phyloP scores from a whole-genome alignment of 108 stramenopile species.

The Schizochytrium sp. region DNA sequence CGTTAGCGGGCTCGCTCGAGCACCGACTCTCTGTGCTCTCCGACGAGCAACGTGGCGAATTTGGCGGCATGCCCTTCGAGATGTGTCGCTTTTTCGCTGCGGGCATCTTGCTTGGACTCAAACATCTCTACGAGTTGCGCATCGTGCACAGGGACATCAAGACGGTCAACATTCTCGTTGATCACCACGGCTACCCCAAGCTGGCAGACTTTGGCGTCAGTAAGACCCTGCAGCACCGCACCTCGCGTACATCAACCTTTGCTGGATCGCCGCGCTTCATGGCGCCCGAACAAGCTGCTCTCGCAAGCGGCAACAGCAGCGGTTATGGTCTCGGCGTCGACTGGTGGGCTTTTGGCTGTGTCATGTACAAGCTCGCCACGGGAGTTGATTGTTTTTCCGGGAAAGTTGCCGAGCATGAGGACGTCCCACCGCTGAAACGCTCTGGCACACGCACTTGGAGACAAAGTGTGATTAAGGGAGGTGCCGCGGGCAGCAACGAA shows the following conservation, averaged over 20 bases:
- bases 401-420: not conserved
- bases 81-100: not conserved
- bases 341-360: constrained; percentile 11
- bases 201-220: not conserved
- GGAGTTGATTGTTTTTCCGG: not conserved
- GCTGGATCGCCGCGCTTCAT: not conserved
- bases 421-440: no score
- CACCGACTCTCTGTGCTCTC: not conserved
- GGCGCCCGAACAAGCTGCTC: not conserved
- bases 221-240: not conserved
- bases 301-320: not conserved
- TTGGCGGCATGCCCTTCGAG: not conserved
- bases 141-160: not conserved
- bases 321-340: not conserved
- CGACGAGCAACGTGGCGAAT: not conserved
- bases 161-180: not conserved
- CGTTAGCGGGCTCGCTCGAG: not conserved
- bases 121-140: not conserved
- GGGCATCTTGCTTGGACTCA: not conserved
- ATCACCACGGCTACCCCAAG: not conserved
- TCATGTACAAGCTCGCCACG: constrained; percentile 1
- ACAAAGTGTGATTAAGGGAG: no score
- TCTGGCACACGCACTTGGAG: no score
- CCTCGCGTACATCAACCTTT: constrained; percentile 10
- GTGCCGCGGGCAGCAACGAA: no score